Percentiles rank a stretch among this genome's conserved stretches.
Conservation (phyloP, 768 basidiomycete genomes). For the Mycena polygramma region DNA sequence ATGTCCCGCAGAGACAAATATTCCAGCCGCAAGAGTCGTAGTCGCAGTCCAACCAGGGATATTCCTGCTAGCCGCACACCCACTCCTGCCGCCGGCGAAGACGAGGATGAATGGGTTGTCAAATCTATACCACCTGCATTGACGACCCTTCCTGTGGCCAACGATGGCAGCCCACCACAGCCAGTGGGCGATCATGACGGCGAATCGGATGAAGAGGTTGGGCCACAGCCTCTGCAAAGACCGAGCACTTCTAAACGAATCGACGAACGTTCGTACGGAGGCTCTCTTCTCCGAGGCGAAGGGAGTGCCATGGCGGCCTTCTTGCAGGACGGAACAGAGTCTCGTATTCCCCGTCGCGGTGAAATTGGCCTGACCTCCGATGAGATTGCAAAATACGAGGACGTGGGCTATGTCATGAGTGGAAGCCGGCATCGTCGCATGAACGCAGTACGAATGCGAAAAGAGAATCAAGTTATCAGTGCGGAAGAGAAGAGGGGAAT, state of each 20-base stretch:
- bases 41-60: conserved; percentile 45
- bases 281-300: conserved; percentile 93
- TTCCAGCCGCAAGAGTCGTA: conserved; percentile 43
- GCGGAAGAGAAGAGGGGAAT: conserved; percentile 99
- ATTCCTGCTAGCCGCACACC: conserved; percentile 50
- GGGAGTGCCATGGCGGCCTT: conserved; percentile 98
- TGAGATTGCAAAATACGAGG: conserved; percentile 89
- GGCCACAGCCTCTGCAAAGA: conserved; percentile 77
- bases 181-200: conserved; percentile 58
- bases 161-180: conserved; percentile 31
- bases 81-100: conserved; percentile 52
- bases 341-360: conserved; percentile 97
- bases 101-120: conserved; percentile 79
- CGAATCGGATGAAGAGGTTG: conserved; percentile 75
- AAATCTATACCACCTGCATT: conserved; percentile 51
- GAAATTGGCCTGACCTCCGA: conserved; percentile 95
- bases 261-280: conserved; percentile 90
- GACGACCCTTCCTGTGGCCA: conserved; percentile 40
- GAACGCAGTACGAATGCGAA: conserved; percentile 99
- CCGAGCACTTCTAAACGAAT: conserved; percentile 62
- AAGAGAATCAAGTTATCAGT: conserved; percentile 99
- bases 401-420: conserved; percentile 97
- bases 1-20: conserved; percentile 42
- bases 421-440: conserved; percentile 94
- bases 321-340: conserved; percentile 84